Evolutionary conservation across 2,329 filamentous ascomycete genomes (phyloP), one percentile per base, ranked within the genome.

Genomic region (Talaromyces pinophilus): DNA sequence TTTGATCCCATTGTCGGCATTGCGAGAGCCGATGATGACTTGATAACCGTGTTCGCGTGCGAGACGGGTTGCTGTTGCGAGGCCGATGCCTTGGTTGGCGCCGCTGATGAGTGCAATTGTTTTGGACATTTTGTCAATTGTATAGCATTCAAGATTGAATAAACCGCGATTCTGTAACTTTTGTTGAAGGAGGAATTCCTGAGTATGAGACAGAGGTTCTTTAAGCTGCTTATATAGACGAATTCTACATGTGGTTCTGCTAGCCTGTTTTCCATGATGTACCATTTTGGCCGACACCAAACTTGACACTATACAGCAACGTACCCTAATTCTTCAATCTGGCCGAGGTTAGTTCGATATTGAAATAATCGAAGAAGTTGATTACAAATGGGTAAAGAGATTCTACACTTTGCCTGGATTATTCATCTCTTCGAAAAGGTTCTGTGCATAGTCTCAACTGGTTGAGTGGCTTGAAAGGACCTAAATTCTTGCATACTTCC

Each of bases 11-110:
- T 59, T 63, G 19, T 63, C 61, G 19, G 65, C 60, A 5, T 67
- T 67, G 22, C 65, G 65, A 38, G 65, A 67, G 19, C 65, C 65
- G 33, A 67, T 67, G 17, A 67, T 63, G 35, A 67, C 65, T n/a
- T 67, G 65, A 33, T 54, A 67, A 17, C 46, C 52, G 54, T 63
- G 61, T 44, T 67, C 65, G 55, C 60, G 52, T n/a, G 65, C 65
- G 2, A 67, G 61, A 25, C 42, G 52, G 5, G 22, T 48, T 30
- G 65, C 65, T 42, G 55, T 63, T 35, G 65, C 60, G 17, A 67
- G 54, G 25, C 65, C 65, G 25, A 67, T 63, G 30, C 66, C 66
- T 65, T 67, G 62, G 59, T 67, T 67, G 22, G 62, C 66, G 44
- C 66, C 66, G 35, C 55, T 67, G 44, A 67, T 64, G 40, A 67